Evolutionary conservation across 1,284 basidiomycete genomes (phyloP).

Genomic region (Paramarasmius palmivorus): DNA sequence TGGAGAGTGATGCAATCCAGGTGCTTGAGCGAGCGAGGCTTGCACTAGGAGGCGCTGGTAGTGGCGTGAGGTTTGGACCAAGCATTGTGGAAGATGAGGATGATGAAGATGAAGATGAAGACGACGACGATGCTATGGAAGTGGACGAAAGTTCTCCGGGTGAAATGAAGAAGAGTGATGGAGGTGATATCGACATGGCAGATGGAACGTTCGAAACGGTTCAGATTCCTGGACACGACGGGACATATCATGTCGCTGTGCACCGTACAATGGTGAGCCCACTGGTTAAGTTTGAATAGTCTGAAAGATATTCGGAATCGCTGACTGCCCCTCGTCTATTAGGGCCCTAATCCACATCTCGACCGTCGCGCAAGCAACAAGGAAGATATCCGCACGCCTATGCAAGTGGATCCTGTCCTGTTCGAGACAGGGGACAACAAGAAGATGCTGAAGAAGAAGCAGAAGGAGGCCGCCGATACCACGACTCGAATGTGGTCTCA

Average conservation of each 20-base stretch:
- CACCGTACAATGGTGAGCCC: constrained; percentile 8
- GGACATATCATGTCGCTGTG: constrained; percentile 13
- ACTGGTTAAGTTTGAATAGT: background rate
- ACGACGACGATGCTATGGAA: constrained; percentile 15
- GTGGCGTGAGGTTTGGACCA: too few relatives aligned
- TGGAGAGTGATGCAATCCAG: constrained; percentile 9
- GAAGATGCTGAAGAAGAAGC: constrained; percentile 10
- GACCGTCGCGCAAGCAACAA: constrained; percentile 1
- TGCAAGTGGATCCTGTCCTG: constrained; percentile 27
- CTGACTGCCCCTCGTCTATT: background rate
- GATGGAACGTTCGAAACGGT: constrained; percentile 5
- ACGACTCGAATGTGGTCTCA: constrained; percentile 35
- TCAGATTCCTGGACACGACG: constrained; percentile 10
- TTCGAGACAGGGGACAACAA: constrained; percentile 2
- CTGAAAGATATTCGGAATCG: background rate
- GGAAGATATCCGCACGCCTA: constrained; percentile 20
- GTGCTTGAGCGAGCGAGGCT: constrained; percentile 9
- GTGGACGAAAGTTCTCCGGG: constrained; percentile 15
- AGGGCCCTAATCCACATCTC: background rate
- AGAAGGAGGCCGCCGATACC: constrained; percentile 4
- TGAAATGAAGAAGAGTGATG: constrained; percentile 15
- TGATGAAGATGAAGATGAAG: constrained; percentile 19
- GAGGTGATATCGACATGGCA: constrained; percentile 12
- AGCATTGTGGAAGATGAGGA: constrained; percentile 23
- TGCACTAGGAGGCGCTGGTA: constrained; percentile 16